Conservation (phyloP, 495 filamentous ascomycete genomes). For the Aspergillus saccharolyticus region DNA sequence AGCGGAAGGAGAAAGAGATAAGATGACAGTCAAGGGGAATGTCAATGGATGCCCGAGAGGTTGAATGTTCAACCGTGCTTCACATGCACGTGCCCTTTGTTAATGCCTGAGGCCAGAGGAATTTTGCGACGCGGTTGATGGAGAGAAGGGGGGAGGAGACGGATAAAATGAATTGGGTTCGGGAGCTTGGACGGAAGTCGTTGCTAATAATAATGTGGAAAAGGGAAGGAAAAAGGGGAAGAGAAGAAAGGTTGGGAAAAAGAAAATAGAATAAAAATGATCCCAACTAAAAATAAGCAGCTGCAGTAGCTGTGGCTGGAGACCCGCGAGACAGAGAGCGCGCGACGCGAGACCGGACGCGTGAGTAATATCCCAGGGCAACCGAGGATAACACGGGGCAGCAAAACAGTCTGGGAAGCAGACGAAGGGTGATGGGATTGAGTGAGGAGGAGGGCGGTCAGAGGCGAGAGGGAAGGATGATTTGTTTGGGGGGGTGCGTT, state of each 20-base stretch:
- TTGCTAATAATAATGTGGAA: conserved; percentile 6
- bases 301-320: conserved; percentile 21
- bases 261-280: conserved; percentile 13
- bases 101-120: conserved; percentile 19
- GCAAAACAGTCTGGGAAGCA: not conserved
- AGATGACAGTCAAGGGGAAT: conserved; percentile 11
- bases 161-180: not conserved
- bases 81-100: conserved; percentile 12
- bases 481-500: conserved; percentile 14
- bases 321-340: too few relatives aligned
- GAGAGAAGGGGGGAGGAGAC: not conserved
- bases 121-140: not conserved
- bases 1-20: conserved; percentile 5
- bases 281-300: conserved; percentile 11
- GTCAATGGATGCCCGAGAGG: conserved; percentile 10
- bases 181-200: conserved; percentile 1
- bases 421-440: conserved; percentile 10
- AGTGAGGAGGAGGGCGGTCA: conserved; percentile 13
- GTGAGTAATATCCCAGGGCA: conserved; percentile 17
- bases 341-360: too few relatives aligned
- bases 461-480: conserved; percentile 13
- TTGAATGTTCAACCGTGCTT: not conserved
- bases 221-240: conserved; percentile 9
- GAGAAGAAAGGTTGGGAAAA: conserved; percentile 12
- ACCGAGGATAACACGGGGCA: not conserved